Percentiles rank a stretch among this genome's conserved stretches.
Conservation (phyloP, 495 filamentous ascomycete genomes). For the Penicillium longicatenatum region DNA sequence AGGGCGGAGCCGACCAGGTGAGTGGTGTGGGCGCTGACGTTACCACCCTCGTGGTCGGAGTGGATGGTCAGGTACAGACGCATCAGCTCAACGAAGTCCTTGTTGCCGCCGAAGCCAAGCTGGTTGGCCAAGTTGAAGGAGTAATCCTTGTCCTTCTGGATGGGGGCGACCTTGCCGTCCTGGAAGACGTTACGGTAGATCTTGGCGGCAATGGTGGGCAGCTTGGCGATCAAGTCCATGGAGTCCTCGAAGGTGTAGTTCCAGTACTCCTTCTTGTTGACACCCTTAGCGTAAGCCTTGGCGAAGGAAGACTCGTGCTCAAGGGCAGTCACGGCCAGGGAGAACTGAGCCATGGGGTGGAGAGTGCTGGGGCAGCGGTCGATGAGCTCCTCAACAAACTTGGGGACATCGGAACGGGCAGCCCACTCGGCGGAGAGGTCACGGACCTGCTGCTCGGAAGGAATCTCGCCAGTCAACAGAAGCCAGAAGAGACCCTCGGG, state of each 20-base stretch:
- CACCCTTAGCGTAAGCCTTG: constrained; percentile 96
- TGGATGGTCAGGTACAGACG: constrained; percentile 98
- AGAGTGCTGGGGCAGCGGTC: constrained; percentile 98
- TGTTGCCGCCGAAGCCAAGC: constrained; percentile 93
- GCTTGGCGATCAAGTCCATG: constrained; percentile 99
- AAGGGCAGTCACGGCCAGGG: constrained; percentile 92
- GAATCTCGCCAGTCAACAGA: constrained; percentile 94
- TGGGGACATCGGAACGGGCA: constrained; percentile 91
- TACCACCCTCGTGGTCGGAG: constrained; percentile 98
- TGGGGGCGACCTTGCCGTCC: constrained; percentile 93
- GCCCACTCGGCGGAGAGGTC: constrained; percentile 98
- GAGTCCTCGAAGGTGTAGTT: constrained; percentile 98
- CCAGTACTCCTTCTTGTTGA: constrained; percentile 99
- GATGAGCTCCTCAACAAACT: constrained; percentile 98
- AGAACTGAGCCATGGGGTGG: constrained; percentile 99
- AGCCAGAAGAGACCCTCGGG: constrained; percentile 99
- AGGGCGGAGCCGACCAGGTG: constrained; percentile 96
- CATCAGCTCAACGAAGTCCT: constrained; percentile 97
- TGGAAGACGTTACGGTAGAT: constrained; percentile 99
- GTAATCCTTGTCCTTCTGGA: constrained; percentile 99
- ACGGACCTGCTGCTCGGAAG: constrained; percentile 95
- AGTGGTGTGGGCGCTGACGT: constrained; percentile 97
- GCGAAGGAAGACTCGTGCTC: constrained; percentile 97
- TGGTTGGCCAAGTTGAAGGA: constrained; percentile 98
- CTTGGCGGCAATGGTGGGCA: constrained; percentile 93